Base-by-base conservation (phyloP, 2,329 filamentous ascomycete species). In the Acarospora socialis region DNA sequence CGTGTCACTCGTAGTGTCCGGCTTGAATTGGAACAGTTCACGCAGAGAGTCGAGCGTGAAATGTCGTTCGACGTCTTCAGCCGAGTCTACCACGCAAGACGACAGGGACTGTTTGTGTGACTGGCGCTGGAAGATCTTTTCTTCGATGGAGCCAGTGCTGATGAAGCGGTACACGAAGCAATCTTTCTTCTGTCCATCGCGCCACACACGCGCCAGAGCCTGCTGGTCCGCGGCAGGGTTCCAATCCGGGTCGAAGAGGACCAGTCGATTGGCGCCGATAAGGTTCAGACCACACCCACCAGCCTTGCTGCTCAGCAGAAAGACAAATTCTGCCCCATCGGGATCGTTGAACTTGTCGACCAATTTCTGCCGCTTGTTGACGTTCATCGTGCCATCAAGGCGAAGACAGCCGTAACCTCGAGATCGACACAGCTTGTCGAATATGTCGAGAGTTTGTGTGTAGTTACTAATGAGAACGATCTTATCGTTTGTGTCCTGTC, bases 151-250 rank as follows among this genome's bases (percentile, higher is more conserved):
- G 3, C 90, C 90, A 0, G 92, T 95, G 0, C 86, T 81, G 47
- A 98, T 98, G 60, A 98, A 98, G n/a, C 90, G 81, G 55, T 98
- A 98, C 10, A 98, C 90, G 47, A 98, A 98, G 50, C 90, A 98
- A 50, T 98, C 90, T 52, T 98, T 98, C 67, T 92, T 95, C 56
- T 98, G 90, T 0, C 90, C 90, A 47, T 98, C 90, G 65, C 90
- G 81, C 90, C 90, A 98, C 13, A 98, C 90, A 63, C 90, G 81
- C 21, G 90, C 90, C 18, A 98, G 69, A 3, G 90, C 90, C 59
- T 98, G 90, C 55, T 98, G 90, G 50, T 98, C 90, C 1, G 90
- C 86, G 3, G 90, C 90, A 1, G 90, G 90, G 48, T 98, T 98
- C 90, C 90, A 98, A 55, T 90, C 81, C 0, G 90, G 90, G 45